These are phyloP conservation scores for Macadamia integrifolia DNA, from an alignment of 164 flowering plant species.

Conservation along the genomic window DNA sequence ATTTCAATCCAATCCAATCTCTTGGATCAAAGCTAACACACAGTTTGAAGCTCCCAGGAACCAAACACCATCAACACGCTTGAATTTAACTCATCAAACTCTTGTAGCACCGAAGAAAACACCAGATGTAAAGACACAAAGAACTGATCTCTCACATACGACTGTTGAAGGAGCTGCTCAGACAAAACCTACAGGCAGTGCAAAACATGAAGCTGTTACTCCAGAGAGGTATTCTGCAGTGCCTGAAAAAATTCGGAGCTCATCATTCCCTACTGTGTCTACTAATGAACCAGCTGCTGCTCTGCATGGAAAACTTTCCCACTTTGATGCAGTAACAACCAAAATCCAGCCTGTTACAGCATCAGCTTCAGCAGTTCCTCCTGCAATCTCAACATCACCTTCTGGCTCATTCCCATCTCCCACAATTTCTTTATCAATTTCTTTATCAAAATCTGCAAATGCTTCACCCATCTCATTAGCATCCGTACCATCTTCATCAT, in stretches of 20 bases:
- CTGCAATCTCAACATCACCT: constrained; percentile 17
- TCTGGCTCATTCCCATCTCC: constrained; percentile 6
- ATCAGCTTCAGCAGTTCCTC: constrained; percentile 12
- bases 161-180: constrained; percentile 12
- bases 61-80: constrained; percentile 15
- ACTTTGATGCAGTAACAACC: constrained; percentile 14
- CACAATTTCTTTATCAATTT: background rate
- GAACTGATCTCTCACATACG: constrained; percentile 14
- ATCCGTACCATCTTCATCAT: constrained; percentile 10
- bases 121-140: constrained; percentile 3
- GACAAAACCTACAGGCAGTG: constrained; percentile 19
- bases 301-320: constrained; percentile 15
- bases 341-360: constrained; percentile 21
- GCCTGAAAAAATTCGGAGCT: constrained; percentile 13
- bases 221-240: constrained; percentile 11
- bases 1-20: constrained; percentile 11
- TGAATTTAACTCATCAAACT: constrained; percentile 15
- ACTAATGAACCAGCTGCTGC: constrained; percentile 14
- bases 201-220: constrained; percentile 15
- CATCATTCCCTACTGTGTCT: constrained; percentile 10
- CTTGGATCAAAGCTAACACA: constrained; percentile 14
- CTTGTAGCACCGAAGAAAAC: constrained; percentile 13
- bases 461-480: constrained; percentile 13
- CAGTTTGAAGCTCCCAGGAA: constrained; percentile 17
- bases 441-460: background rate